Base-by-base conservation (phyloP, 768 basidiomycete genomes). In the Termitomyces sp. region DNA sequence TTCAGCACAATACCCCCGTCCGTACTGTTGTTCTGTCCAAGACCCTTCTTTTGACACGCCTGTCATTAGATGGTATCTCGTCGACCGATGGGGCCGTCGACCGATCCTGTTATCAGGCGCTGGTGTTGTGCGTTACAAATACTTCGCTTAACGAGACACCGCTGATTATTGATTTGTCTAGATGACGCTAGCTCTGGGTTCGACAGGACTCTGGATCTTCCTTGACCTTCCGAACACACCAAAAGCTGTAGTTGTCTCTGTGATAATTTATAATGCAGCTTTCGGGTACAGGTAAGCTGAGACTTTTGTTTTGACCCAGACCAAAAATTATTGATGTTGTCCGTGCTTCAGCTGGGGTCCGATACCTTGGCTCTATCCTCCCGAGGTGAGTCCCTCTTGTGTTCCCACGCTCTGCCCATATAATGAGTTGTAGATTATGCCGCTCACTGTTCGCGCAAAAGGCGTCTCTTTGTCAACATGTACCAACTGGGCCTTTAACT, bases 391-490 rank as follows among this genome's bases (percentile, higher is more conserved):
- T 56, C 30, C 57, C 6, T 18, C 34, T 26, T 24, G 26, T 20
- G 8, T n/a, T 52, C 55, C 26, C 6, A 32, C 34, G 43, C 30
- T 60, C 40, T 44, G 53, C 57, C 61, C 32, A 60, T 51, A 20
- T 33, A n/a, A 22, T 24, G 18, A 27, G 42, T 13, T 5, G 12
- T 61, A 90, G 88, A 95, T 97, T 69, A 88, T 97, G 83, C 93
- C 94, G 9, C 78, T 95, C 44, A 79, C 85, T 6, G 83, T 95
- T 65, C 85, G 95, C 42, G 95, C 93, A 12, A 97, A 97, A 74
- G 95, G 95, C 13, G 95, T 97, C 20, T 95, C 93, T 3, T 68
- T 97, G 33, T 96, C 93, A 0, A 97, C 95, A 4, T 93, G 93
- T n/a, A 95, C 91, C 9, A 91, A 90, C 62, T 89, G 84, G 86